Evolutionary conservation across 1,284 basidiomycete species (phyloP), one percentile per base, ranked within the genome.

Genomic region (Ganoderma sinense): DNA sequence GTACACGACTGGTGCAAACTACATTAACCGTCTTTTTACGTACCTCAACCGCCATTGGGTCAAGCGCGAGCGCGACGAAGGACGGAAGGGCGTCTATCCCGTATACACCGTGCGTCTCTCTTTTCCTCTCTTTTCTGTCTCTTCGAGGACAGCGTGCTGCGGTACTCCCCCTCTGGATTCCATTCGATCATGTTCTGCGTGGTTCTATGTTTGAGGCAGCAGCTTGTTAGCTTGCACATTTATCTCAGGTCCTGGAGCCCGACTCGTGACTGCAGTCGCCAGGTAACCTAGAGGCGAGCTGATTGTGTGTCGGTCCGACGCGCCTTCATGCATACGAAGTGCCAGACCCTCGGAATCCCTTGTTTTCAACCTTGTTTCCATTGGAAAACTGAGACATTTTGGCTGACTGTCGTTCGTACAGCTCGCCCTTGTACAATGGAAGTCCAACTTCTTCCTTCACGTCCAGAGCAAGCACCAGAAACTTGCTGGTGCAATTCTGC

Each of bases 1-100:
- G 55, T 99, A 98, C 83, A 99, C 97, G 0, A 96, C 92, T 0
- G 97, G 97, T 69, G 97, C 97, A 11, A 96, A 95, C 81, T 99
- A 97, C 80, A 93, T 99, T 78, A 97, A 98, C 79, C 92, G 97
- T 71, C 84, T 99, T 55, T 99, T 99, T 85, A 94, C 95, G 26
- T 99, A 99, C 82, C 90, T 99, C 71, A 99, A 99, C 81, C 94
- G 97, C 69, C 97, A 99, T 83, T 99, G 98, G 98, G 97, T 99
- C 62, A 98, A 98, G 84, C 91, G 97, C 59, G 97, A 99, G 81
- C 93, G 97, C 80, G 98, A 99, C 77, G 97, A 99, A 80, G 98
- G 98, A 6, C 89, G 96, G 78, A 99, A 97, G 83, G 93, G 94
- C 64, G 94, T 99, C 55, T 98, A 98, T 82, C 92, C 91, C 5